Conservation (phyloP, 352 stramenopile genomes). For the Phytophthora boehmeriae region DNA sequence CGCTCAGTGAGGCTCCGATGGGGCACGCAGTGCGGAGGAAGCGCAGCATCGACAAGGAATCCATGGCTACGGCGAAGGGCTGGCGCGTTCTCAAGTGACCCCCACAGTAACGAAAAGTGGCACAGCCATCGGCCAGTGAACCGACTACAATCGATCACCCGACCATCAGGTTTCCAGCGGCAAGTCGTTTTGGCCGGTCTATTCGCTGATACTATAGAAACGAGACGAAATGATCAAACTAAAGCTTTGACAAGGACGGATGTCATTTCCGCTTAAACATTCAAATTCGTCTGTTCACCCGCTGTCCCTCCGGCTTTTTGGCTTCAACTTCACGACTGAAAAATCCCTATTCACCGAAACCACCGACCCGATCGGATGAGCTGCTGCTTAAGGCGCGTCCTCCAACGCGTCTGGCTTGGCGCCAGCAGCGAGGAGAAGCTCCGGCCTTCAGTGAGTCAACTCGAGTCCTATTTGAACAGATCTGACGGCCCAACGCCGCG, state of each 20-base stretch:
- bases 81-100: slow-evolving; percentile 14
- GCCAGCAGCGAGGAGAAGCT: slow-evolving; percentile 7
- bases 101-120: slow-evolving; percentile 9
- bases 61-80: slow-evolving; percentile 19
- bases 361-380: slow-evolving; percentile 22
- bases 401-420: slow-evolving; percentile 34
- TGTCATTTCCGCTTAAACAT: neutral
- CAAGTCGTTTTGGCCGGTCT: slow-evolving; percentile 8
- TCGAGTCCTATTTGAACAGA: slow-evolving; percentile 14
- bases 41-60: slow-evolving; percentile 18
- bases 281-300: neutral
- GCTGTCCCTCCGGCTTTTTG: neutral
- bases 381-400: slow-evolving; percentile 20
- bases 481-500: slow-evolving; percentile 14
- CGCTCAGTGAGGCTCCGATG: slow-evolving; percentile 42
- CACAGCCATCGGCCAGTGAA: neutral
- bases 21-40: slow-evolving; percentile 39
- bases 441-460: neutral
- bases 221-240: slow-evolving; percentile 12
- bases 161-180: neutral
- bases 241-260: slow-evolving; percentile 25
- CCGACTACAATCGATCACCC: neutral
- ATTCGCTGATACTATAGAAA: slow-evolving; percentile 6
- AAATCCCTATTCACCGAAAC: neutral
- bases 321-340: neutral